Evolutionary conservation across 116 monocot genomes (phyloP).

Genomic region (Iris pallida): DNA sequence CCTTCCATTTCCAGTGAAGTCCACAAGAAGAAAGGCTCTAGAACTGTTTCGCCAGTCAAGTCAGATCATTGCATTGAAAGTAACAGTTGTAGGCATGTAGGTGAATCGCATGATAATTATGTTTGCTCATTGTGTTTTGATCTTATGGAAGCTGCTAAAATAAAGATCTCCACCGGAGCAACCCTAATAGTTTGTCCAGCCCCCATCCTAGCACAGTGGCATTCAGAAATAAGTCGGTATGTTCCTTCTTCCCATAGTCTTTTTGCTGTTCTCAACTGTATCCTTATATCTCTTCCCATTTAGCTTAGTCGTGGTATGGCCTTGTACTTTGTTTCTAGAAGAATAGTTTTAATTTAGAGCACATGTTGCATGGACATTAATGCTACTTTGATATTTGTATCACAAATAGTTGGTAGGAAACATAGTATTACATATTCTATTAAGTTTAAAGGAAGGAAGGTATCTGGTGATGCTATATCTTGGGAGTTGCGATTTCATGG

Average conservation of each 20-base stretch:
- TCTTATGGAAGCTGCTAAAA: slow-evolving; percentile 64
- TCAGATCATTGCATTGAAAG: slow-evolving; percentile 14
- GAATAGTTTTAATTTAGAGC: neutral
- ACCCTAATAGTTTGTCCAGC: slow-evolving; percentile 92
- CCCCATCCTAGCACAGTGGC: slow-evolving; percentile 89
- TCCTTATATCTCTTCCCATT: neutral
- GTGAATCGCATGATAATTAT: slow-evolving; percentile 50
- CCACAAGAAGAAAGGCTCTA: slow-evolving; percentile 14
- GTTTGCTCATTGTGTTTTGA: slow-evolving; percentile 72
- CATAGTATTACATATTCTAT: too few relatives aligned
- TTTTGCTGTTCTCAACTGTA: neutral
- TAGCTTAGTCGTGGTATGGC: neutral
- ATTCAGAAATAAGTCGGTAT: slow-evolving; percentile 91
- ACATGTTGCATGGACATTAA: too few relatives aligned
- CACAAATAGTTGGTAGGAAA: too few relatives aligned
- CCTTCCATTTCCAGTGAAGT: slow-evolving; percentile 14
- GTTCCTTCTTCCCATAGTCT: neutral
- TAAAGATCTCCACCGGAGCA: slow-evolving; percentile 47
- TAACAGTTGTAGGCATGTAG: slow-evolving; percentile 27
- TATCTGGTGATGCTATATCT: too few relatives aligned
- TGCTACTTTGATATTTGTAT: too few relatives aligned
- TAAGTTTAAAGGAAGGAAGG: too few relatives aligned
- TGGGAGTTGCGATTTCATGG: too few relatives aligned
- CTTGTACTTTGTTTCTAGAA: neutral
- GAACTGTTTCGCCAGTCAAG: slow-evolving; percentile 14